These are phyloP conservation scores for Tubosaeta brunneosetosa DNA, from an alignment of 768 basidiomycete genomes.

Conservation along the genomic window DNA sequence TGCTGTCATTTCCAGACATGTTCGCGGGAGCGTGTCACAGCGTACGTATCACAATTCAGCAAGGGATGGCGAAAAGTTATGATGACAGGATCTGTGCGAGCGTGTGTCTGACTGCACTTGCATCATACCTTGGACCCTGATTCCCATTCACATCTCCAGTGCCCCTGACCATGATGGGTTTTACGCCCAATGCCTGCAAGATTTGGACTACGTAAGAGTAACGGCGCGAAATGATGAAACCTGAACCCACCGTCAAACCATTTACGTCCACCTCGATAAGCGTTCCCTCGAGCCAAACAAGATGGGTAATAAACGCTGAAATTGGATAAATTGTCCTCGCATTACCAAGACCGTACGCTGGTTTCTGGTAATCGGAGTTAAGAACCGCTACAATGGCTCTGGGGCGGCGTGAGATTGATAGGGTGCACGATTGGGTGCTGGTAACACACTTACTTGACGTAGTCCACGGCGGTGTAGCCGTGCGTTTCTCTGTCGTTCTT, in stretches of 20 bases:
- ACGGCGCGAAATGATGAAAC: not conserved
- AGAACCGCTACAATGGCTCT: conserved; percentile 70
- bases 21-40: conserved; percentile 6
- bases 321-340: conserved; percentile 61
- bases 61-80: not conserved
- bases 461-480: conserved; percentile 79
- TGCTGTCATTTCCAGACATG: not conserved
- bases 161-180: conserved; percentile 47
- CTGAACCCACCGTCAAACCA: conserved; percentile 52
- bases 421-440: conserved; percentile 1
- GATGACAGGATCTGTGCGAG: conserved; percentile 32
- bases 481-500: conserved; percentile 89
- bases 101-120: conserved; percentile 40
- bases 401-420: conserved; percentile 9
- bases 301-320: conserved; percentile 80
- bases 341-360: conserved; percentile 53
- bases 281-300: conserved; percentile 70
- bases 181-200: conserved; percentile 53
- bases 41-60: not conserved
- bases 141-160: conserved; percentile 13
- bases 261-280: conserved; percentile 57
- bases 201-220: conserved; percentile 2
- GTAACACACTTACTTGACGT: conserved; percentile 54
- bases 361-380: conserved; percentile 51
- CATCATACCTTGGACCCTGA: conserved; percentile 40